Evolutionary conservation across 345 rosid genomes (phyloP), one percentile per base, ranked within the genome.

Genomic region (Crucihimalaya himalaica): DNA sequence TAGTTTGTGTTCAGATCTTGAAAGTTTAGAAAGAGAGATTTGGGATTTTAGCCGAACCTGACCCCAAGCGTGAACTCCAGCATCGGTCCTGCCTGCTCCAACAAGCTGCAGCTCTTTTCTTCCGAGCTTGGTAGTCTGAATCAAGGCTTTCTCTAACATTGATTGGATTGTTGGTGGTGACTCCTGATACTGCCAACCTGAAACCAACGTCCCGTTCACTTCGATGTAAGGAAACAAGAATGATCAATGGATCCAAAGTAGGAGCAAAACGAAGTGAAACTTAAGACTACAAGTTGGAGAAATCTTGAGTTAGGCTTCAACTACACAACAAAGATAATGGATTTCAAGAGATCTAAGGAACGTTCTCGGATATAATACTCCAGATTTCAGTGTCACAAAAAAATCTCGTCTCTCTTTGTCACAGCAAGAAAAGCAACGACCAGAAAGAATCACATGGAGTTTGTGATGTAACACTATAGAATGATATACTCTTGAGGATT

Each of bases 31-130:
- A 52, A 62, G 53, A 46, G 29, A 56, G 46, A 15, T 3, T 12
- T 18, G 43, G 45, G 48, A 15, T 6, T 37, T 42, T 13, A 68
- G 57, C 29, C 74, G 53, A 82, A 91, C 98, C 96, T 93, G 98
- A 62, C 98, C 98, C 92, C 87, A 85, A 61, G 98, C 98, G 73
- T 94, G 98, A 73, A 94, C 98, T 56, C 97, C 98, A 31, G 89
- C 79, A 80, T 91, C 98, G 5, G 98, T 94, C 79, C 97, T 82
- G 66, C 97, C 83, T 0, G 98, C 96, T 50, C 94, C 98, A 62
- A 89, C 97, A 11, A 93, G 75, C 56, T 16, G 80, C 59, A 94
- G 90, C 76, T 86, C 71, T 79, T 86, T 80, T 60, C 98, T 74
- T 74, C 75, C 74, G 40, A 94, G 84, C 77, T 91, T 88, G 5